Evolutionary conservation across 208 protist species (phyloP).

Genomic region (Giardia muris): DNA sequence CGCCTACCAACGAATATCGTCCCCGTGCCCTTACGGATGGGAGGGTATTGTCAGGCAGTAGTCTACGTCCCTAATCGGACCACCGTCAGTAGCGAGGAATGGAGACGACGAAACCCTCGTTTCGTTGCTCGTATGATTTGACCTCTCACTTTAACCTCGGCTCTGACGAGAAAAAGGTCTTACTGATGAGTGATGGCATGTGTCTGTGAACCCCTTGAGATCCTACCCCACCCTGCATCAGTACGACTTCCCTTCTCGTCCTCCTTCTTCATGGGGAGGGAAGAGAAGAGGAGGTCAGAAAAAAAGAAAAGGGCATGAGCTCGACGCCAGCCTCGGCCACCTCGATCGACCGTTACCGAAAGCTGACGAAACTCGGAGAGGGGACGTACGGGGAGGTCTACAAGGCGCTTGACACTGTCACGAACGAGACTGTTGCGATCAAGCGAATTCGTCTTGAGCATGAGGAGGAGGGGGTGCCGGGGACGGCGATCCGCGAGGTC

Average conservation of each 20-base stretch:
- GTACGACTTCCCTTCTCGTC: too few relatives aligned
- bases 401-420: constrained; percentile 38
- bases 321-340: neutral
- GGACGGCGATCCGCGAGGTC: constrained; percentile 85
- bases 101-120: neutral
- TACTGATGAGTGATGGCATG: too few relatives aligned
- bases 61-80: neutral
- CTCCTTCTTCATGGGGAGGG: too few relatives aligned
- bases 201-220: too few relatives aligned
- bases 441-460: constrained; percentile 85
- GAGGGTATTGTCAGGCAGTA: neutral
- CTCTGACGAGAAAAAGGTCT: too few relatives aligned
- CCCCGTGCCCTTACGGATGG: neutral
- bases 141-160: too few relatives aligned
- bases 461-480: constrained; percentile 87
- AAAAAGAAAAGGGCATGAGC: neutral
- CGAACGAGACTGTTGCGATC: constrained; percentile 66
- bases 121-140: neutral
- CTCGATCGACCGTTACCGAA: neutral
- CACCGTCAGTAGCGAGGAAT: neutral
- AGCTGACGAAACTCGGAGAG: constrained; percentile 39
- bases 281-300: too few relatives aligned
- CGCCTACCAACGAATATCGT: neutral
- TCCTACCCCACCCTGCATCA: too few relatives aligned
- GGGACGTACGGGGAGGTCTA: constrained; percentile 47